Evolutionary conservation across 202 grass and related monocot genomes (phyloP), one percentile per base, ranked within the genome.

Genomic region (Carex arenaria): DNA sequence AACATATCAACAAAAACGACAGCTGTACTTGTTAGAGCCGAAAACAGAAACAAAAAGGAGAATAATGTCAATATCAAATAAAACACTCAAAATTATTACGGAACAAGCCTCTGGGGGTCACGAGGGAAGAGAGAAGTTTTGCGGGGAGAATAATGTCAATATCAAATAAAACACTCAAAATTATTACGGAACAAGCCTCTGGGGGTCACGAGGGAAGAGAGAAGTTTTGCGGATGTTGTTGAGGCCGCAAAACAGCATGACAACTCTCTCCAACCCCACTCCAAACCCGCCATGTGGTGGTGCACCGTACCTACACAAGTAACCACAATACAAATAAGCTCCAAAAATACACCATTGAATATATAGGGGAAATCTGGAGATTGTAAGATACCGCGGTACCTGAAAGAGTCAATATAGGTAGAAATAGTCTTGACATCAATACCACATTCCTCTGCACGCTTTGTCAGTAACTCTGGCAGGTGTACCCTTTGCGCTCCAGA

Each of bases 51-150:
- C 30, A 5, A 32, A 64, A 68, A 71, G 19, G 47, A 71, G n/a
- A 57, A 19, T 57, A 28, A 77, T 34, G 4, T 56, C 51, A 56
- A 30, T 4, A 38, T 59, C 53, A 17, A 47, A 47, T 49, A 23
- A 54, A 78, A 20, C 28, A 78, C 15, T 9, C 49, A 49, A 61
- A 15, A 55, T 80, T 67, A 18, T 87, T 86, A 95, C 20, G 95
- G 92, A 23, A 79, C 66, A 10, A 98, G 90, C 80, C 95, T 89
- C 63, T 95, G 91, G 11, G 95, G 93, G 34, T 98, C 95, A 1
- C 95, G 95, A 19, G 95, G 95, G 88, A 98, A 98, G n/a, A 98
- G 88, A 0, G 95, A 98, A 11, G 95, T 90, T 67, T 98, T 95
- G 65, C 95, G 90, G 67, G 19, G 36, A 78, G 2, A 59, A 19